Evolutionary conservation across 768 basidiomycete species (phyloP).

Genomic region (Kwoniella sp.): DNA sequence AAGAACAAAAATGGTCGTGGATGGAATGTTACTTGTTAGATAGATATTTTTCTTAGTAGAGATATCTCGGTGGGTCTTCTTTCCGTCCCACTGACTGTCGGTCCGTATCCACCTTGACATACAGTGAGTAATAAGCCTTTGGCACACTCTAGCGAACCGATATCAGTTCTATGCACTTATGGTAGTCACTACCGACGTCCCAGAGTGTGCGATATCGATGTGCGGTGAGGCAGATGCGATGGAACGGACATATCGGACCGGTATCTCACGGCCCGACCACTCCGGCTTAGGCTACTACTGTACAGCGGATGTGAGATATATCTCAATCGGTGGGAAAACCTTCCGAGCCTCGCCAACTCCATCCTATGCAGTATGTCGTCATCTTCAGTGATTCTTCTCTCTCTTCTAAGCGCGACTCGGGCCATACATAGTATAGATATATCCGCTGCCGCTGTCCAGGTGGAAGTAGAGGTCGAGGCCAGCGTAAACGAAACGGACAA

Average conservation of each 20-base stretch:
- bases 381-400: background rate
- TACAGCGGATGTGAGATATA: too few relatives aligned
- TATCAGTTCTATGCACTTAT: background rate
- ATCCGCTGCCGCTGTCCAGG: background rate
- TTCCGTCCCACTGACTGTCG: background rate
- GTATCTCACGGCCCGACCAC: background rate
- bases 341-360: too few relatives aligned
- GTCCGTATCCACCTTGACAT: background rate
- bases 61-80: background rate
- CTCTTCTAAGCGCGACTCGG: too few relatives aligned
- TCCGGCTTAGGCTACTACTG: too few relatives aligned
- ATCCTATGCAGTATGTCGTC: background rate
- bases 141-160: background rate
- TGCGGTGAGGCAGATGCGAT: too few relatives aligned
- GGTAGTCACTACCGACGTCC: too few relatives aligned
- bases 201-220: too few relatives aligned
- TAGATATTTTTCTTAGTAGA: background rate
- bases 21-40: background rate
- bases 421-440: too few relatives aligned
- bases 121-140: too few relatives aligned
- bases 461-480: too few relatives aligned
- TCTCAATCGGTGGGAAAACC: constrained; percentile 2
- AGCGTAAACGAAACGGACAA: too few relatives aligned
- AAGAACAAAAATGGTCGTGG: background rate
- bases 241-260: constrained; percentile 1